These are phyloP conservation scores for Ogataea ramenticola DNA, from an alignment of 805 yeast genomes.

Conservation along the genomic window DNA sequence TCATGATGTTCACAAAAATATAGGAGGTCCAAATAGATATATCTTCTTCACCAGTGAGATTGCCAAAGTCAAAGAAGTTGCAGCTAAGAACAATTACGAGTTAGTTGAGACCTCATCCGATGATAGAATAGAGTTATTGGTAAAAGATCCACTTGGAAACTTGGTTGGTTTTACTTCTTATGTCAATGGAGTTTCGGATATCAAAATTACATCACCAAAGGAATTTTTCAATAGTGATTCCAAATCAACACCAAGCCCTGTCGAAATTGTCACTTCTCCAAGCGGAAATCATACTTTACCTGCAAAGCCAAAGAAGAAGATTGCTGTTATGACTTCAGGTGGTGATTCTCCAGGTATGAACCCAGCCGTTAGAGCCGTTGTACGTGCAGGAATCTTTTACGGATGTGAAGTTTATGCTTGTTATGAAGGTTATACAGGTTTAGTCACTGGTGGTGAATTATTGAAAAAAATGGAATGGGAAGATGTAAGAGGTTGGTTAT, in stretches of 20 bases:
- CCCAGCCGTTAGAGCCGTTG: slow-evolving; percentile 67
- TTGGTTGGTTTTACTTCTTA: slow-evolving; percentile 46
- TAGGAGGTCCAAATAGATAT: slow-evolving; percentile 28
- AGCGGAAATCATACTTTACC: background rate
- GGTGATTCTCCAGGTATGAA: slow-evolving; percentile 84
- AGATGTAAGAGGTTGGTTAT: slow-evolving; percentile 64
- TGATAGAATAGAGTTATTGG: slow-evolving; percentile 22
- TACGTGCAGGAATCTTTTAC: slow-evolving; percentile 55
- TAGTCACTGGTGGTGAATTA: slow-evolving; percentile 57
- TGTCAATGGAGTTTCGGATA: slow-evolving; percentile 29
- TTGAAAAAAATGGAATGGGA: slow-evolving; percentile 64
- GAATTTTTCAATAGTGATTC: slow-evolving; percentile 16
- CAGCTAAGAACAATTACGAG: slow-evolving; percentile 11
- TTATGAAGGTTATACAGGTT: slow-evolving; percentile 70
- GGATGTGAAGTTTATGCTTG: slow-evolving; percentile 64
- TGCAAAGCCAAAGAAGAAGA: slow-evolving; percentile 27
- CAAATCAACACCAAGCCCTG: too few species aligned
- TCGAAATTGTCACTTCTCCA: background rate
- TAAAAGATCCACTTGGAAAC: slow-evolving; percentile 63
- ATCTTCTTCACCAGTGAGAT: slow-evolving; percentile 36
- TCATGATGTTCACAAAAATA: slow-evolving; percentile 27
- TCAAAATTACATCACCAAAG: slow-evolving; percentile 25
- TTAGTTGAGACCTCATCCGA: slow-evolving; percentile 7
- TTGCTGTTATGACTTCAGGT: slow-evolving; percentile 76
- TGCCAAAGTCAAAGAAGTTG: slow-evolving; percentile 16